Evolutionary conservation across 352 stramenopile genomes (phyloP).

Genomic region (Globisporangium heterothallicum): DNA sequence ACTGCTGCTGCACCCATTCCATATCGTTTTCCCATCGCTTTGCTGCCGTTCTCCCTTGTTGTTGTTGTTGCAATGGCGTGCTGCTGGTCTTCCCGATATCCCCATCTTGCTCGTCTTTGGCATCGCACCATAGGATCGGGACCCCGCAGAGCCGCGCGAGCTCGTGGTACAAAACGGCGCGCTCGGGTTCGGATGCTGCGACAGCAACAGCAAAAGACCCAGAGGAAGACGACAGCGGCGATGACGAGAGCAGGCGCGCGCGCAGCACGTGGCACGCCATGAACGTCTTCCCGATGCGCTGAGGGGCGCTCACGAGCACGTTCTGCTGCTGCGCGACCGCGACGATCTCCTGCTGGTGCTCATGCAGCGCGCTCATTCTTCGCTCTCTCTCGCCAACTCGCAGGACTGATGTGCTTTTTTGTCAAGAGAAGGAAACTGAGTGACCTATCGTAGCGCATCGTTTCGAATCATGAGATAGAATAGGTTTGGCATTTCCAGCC

Average conservation of each 20-base stretch:
- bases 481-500: no score
- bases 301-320: conserved; percentile 51
- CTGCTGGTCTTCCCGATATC: no score
- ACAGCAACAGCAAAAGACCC: conserved; percentile 35
- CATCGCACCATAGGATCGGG: conserved; percentile 20
- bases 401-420: no score
- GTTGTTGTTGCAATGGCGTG: not conserved
- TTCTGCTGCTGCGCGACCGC: conserved; percentile 56
- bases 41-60: not conserved
- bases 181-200: conserved; percentile 25
- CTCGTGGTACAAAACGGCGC: conserved; percentile 26
- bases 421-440: no score
- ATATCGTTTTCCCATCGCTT: conserved; percentile 22
- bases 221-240: not conserved
- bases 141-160: conserved; percentile 39
- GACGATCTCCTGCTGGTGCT: conserved; percentile 70
- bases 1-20: conserved; percentile 12
- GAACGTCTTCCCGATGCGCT: conserved; percentile 68
- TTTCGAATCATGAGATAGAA: no score
- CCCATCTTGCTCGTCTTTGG: no score
- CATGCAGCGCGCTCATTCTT: conserved; percentile 28
- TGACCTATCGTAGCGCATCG: no score
- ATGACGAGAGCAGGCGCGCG: conserved; percentile 18
- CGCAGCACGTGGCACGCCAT: conserved; percentile 45
- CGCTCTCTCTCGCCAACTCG: no score